Base-by-base conservation (phyloP, 2,329 filamentous ascomycete genomes). In the Hymenoscyphus salicellus region DNA sequence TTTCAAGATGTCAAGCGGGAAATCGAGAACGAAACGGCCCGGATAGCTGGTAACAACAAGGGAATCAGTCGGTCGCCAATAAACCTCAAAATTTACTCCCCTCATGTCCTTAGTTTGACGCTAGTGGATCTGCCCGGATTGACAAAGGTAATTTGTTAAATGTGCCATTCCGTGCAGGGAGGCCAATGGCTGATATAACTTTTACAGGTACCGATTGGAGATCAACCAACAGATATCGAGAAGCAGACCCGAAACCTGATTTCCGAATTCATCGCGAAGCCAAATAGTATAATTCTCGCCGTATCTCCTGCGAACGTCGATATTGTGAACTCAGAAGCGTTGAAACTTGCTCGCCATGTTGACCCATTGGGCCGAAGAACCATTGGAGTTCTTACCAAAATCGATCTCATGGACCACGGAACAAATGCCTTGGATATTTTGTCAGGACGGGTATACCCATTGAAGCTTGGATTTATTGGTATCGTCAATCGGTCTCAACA, bases 221-320 rank as follows among this genome's bases (percentile, higher is more conserved):
- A 99, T 77, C 95, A 99, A 77, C 95, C 95, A 7, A 89, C 91
- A 73, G 95, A 99, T 75, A 99, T 99, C 75, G 95, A 99, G 83
- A 98, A 97, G 79, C 95, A 99, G 80, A 99, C 95, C 36, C 87
- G 94, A 69, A 97, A 92, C 71, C 86, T 99, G 73, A 98, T 99
- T 73, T 91, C 93, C 63, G 95, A 99, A 81, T 99, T 97, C 77
- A 99, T 98, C 75, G 93, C 93, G 64, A 99, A 99, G 80, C 94
- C 95, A 16, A 99, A 99, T 84, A 97, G 94, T 79, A 97, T 99
- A 74, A 89, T 99, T 69, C 86, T 99, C 61, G 95, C 95, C 36
- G 95, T 99, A 28, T 98, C 95, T 14, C 94, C 95, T 20, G 95
- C 95, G 61, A 99, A 99, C 74, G 94, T 98, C 74, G 95, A 99